Evolutionary conservation across 805 yeast species (phyloP).

Genomic region (Kodamaea lidongshanica): DNA sequence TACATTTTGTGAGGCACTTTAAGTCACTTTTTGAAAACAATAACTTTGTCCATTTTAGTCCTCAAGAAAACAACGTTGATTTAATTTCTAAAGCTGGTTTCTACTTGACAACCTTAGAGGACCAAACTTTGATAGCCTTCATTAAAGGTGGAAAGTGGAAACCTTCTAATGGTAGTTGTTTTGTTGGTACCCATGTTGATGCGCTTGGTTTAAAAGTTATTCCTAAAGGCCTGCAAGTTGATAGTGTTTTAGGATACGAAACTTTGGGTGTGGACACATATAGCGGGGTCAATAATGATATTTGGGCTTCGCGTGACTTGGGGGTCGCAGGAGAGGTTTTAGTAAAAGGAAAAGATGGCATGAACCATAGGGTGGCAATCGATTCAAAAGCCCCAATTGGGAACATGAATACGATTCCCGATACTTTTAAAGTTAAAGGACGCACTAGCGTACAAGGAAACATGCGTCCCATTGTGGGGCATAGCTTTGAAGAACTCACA

Average conservation of each 20-base stretch:
- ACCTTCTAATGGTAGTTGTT: constrained; percentile 22
- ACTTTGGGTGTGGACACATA: constrained; percentile 37
- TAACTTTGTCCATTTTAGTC: constrained; percentile 26
- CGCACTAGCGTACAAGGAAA: constrained; percentile 33
- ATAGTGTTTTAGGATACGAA: constrained; percentile 26
- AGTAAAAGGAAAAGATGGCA: constrained; percentile 18
- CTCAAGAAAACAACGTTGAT: constrained; percentile 12
- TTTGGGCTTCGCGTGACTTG: constrained; percentile 39
- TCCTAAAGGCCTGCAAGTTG: constrained; percentile 17
- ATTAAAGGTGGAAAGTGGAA: constrained; percentile 34
- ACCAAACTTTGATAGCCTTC: constrained; percentile 32
- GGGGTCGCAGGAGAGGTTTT: constrained; percentile 37
- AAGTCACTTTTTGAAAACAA: constrained; percentile 16
- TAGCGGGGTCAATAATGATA: constrained; percentile 28
- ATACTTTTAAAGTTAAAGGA: constrained; percentile 27
- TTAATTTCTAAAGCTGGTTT: constrained; percentile 12
- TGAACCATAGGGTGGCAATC: constrained; percentile 20
- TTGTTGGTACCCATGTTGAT: constrained; percentile 32
- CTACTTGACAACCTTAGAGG: constrained; percentile 28
- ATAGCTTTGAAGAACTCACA: constrained; percentile 6
- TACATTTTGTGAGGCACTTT: constrained; percentile 28
- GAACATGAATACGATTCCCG: constrained; percentile 34
- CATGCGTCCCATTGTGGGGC: constrained; percentile 35
- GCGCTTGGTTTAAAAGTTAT: constrained; percentile 33
- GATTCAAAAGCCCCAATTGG: constrained; percentile 18